Conservation (phyloP, 768 basidiomycete species). For the Podaxis mareebaensis region DNA sequence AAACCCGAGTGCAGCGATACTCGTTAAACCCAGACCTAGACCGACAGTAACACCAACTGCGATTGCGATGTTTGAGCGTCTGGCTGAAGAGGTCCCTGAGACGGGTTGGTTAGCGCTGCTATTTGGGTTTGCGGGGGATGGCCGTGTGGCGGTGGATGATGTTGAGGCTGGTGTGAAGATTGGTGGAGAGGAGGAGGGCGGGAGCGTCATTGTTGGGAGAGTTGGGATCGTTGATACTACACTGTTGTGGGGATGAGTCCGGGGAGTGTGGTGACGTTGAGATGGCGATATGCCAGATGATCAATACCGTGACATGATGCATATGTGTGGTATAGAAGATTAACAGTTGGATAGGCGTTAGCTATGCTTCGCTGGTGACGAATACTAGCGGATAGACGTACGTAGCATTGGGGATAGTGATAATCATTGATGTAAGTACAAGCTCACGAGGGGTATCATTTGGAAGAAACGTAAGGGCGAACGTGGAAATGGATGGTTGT, state of each 20-base stretch:
- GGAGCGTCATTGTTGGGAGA: constrained; percentile 14
- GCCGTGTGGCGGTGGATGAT: not conserved
- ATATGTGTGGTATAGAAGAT: not conserved
- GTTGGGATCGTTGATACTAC: constrained; percentile 6
- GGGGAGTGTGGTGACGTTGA: not conserved
- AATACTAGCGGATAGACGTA: not conserved
- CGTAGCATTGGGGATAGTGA: constrained; percentile 8
- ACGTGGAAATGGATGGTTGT: constrained; percentile 38
- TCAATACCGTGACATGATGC: not conserved
- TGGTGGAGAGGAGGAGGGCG: constrained; percentile 11
- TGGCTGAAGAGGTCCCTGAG: not conserved
- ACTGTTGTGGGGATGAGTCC: not conserved
- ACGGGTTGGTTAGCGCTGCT: not conserved
- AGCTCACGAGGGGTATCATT: constrained; percentile 16
- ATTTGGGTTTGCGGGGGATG: not conserved
- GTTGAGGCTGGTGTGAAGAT: constrained; percentile 12
- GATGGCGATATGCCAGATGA: not conserved
- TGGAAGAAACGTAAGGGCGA: constrained; percentile 34
- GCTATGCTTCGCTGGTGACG: not conserved
- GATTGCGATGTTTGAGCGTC: constrained; percentile 5
- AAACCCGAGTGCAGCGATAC: not conserved
- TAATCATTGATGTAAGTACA: constrained; percentile 5
- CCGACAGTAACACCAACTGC: constrained; percentile 13
- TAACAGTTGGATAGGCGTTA: not conserved
- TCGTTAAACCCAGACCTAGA: constrained; percentile 7